Evolutionary conservation across 1,284 basidiomycete species (phyloP), one percentile per base, ranked within the genome.

Genomic region (Microbotryum violaceum): DNA sequence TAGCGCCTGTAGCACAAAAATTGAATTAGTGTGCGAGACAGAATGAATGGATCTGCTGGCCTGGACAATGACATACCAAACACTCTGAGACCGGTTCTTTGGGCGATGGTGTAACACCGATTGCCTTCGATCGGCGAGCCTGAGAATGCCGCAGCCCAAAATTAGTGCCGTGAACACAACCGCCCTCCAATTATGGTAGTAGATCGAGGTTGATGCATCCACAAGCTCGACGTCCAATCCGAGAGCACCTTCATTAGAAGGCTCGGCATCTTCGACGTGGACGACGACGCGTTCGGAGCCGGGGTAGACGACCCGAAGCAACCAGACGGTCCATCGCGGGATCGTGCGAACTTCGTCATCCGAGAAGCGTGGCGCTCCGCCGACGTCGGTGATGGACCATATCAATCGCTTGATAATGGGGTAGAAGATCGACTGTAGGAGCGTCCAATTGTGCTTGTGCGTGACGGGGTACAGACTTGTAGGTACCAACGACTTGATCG

Each of bases 71-170:
- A 42, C 59, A 6, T n/a, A 62, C 67, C 67, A 25, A 66, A 50
- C 1, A 66, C 56, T 4, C 55, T 49, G n/a, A 68, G 37, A 0
- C 64, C 67, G 0, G 62, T 62, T 48, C 60, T 56, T 1, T 59
- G 56, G 1, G 68, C 68, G 6, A 71, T 60, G 23, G 65, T 63
- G 63, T 59, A 71, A 21, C 66, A 65, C 0, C 68, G 54, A 23
- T 58, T 62, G 14, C 67, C 68, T 47, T 71, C 66, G 6, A 53
- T 49, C 3, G 70, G 70, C 18, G 54, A 57, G 8, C 70, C 70
- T 31, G 58, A 47, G 16, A 56, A 23, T 42, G 27, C 31, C 5
- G 29, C 33, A 4, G 16, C 6, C 5, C 2, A 2, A 20, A 46
- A 5, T 42, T 55, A 55, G n/a, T 42, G n/a, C n/a, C 33, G 44